Base-by-base conservation (phyloP, 345 rosid species). In the Lepidium aucheri region DNA sequence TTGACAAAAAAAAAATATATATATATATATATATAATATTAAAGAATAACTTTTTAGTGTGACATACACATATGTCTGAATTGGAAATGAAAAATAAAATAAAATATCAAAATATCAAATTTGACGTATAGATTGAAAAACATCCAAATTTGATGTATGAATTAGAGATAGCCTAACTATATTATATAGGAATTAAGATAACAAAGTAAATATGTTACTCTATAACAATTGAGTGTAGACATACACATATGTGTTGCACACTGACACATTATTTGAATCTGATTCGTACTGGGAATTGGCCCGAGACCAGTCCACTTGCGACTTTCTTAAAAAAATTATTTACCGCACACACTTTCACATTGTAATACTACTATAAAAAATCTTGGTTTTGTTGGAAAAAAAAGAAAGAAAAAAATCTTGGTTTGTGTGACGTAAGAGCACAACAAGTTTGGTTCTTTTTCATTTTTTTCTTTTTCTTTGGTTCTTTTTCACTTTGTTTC, bases 231-330 rank as follows among this genome's bases (percentile, higher is more conserved):
- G 32, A 28, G 49, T n/a, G 3, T 71, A 8, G 1, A 54, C 49
- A 4, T 41, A 42, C 22, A 24, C 17, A 50, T 65, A 45, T 60
- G n/a, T n/a, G n/a, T n/a, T n/a, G 58, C 30, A 53, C 38, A 67
- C 68, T 66, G 63, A 74, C 68, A 66, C 73, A 60, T 14, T 47
- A 67, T 60, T 67, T 61, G 73, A 67, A 67, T 67, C 53, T 66
- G 54, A 76, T 71, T 70, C 78, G 87, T 89, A 26, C 83, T 62
- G 90, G 90, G 74, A 86, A 86, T 74, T 84, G 95, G 81, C 77
- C 84, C 89, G 47, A 78, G 87, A 86, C 92, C 87, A 73, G 84
- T 83, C 92, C 86, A 80, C 74, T 50, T 61, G 74, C 53, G 65
- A 74, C 69, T 47, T 53, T 62, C 1, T 56, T 36, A 5, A 0